Base-by-base conservation (phyloP, 208 protist species). In the Leishmania tarentolae region DNA sequence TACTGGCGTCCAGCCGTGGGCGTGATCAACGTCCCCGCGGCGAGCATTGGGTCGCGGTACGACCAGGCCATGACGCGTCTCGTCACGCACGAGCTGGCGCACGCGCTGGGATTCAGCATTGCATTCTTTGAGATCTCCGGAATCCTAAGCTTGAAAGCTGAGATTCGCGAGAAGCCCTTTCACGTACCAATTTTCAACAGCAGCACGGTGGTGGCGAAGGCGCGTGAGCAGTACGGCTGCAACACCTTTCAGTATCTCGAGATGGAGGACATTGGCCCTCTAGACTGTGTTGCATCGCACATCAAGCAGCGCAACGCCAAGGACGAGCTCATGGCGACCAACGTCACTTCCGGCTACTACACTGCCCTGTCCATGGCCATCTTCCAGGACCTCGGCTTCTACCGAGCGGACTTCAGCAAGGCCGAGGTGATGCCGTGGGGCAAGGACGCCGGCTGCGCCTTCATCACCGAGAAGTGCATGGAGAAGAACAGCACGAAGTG, bases 271-370 rank as follows among this genome's bases (percentile, higher is more conserved):
- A 5, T 42, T 28, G 70, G 70, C 24, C 46, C 28, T 21, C 0
- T 1, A 0, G 70, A 47, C 44, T 44, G 46, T 1, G 83, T 61
- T 0, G 47, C 52, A 53, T 98, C 94, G 35, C 95, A 98, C 86
- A 97, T 95, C 93, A 93, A 97, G 87, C 79, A 85, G 40, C 86
- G 92, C 74, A 91, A 93, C 61, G 88, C 93, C 13, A 86, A 85
- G 66, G 91, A 98, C 56, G 97, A 98, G 76, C 78, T 97, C 52
- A 98, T 98, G 95, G 76, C 90, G 24, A 83, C 81, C 17, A 59
- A 74, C 17, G 19, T 2, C 11, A 11, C 40, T 59, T 75, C 50
- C 24, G 87, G 52, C 35, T 96, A 80, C 77, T 94, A 91, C 83
- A 95, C 78, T 24, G 85, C 81, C 9, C 75, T 99, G 11, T 98